A percentile compares a stretch with the other conserved stretches of the same genome.
These are phyloP conservation scores for Aspergillus sojae DNA, from an alignment of 2,329 filamentous ascomycete genomes.

Conservation along the genomic window DNA sequence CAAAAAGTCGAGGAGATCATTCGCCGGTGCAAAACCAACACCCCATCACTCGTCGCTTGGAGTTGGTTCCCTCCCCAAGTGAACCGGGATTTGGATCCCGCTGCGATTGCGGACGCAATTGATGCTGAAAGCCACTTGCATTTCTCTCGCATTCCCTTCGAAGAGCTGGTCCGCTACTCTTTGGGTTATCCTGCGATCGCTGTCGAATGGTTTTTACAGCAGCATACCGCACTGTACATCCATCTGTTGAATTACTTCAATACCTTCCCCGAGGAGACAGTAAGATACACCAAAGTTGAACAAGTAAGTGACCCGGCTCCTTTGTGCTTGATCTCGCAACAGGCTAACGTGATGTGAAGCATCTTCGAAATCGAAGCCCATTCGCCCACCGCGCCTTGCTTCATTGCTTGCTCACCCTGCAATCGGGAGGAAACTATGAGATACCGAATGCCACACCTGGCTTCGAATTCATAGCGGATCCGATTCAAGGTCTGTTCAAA, in stretches of 20 bases:
- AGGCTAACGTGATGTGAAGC: constrained; percentile 23
- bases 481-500: constrained; percentile 42
- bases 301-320: constrained; percentile 29
- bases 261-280: constrained; percentile 34
- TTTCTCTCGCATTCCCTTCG: constrained; percentile 41
- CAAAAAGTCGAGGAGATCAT: constrained; percentile 46
- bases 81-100: constrained; percentile 24
- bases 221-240: constrained; percentile 40
- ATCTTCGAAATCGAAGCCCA: constrained; percentile 38
- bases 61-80: constrained; percentile 38
- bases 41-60: constrained; percentile 33
- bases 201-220: constrained; percentile 43
- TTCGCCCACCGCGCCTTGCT: constrained; percentile 42
- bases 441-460: constrained; percentile 20
- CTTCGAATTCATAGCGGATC: constrained; percentile 41
- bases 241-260: constrained; percentile 36
- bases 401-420: constrained; percentile 32
- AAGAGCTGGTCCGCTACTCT: constrained; percentile 43
- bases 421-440: constrained; percentile 17
- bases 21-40: constrained; percentile 31
- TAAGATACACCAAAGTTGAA: constrained; percentile 39
- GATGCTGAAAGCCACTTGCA: constrained; percentile 45
- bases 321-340: not conserved
- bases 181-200: constrained; percentile 37
- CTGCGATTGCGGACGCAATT: constrained; percentile 36